Base-by-base conservation (phyloP, 345 rosid genomes). In the Trapa bicornis region DNA sequence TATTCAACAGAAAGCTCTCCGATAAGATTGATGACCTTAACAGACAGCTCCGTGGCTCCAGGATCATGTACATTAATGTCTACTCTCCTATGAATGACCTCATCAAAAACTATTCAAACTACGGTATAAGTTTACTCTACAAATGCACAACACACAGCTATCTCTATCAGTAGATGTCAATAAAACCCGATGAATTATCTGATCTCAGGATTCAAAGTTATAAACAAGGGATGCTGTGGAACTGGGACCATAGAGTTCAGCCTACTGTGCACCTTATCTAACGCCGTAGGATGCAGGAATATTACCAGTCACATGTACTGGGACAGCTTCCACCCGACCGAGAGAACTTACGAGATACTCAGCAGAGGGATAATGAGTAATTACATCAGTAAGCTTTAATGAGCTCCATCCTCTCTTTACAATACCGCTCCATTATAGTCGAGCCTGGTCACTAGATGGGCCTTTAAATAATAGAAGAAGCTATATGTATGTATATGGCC, bases 281-380 rank as follows among this genome's bases (percentile, higher is more conserved):
- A 80, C 61, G 12, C 76, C 45, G 1, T 11, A 0, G 74, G 74
- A 2, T 87, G 97, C 73, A 42, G 61, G 8, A 75, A 74, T 68
- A 86, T 76, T 42, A 74, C 94, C 0, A 83, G 82, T 48, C 84
- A 79, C 65, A 66, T 87, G 64, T 87, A 87, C 61, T 89, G 91
- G 93, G 97, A 88, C 58, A 82, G 93, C 67, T 89, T 79, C 71
- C 96, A 91, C 79, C 96, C 94, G 0, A 77, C 94, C 0, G 89
- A 89, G 71, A 77, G 62, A 57, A 75, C 91, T 32, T 91, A 86
- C 70, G 17, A 68, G 65, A 67, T 74, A 65, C 71, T 84, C 37
- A 5, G 11, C 3, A 12, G 35, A 12, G 38, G 56, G 3, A 8
- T 41, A 11, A 0, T 29, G 14, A 1, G 36, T 17, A 43, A 36